Base-by-base conservation (phyloP, 83 land plant genomes). In the Larix sibirica region DNA sequence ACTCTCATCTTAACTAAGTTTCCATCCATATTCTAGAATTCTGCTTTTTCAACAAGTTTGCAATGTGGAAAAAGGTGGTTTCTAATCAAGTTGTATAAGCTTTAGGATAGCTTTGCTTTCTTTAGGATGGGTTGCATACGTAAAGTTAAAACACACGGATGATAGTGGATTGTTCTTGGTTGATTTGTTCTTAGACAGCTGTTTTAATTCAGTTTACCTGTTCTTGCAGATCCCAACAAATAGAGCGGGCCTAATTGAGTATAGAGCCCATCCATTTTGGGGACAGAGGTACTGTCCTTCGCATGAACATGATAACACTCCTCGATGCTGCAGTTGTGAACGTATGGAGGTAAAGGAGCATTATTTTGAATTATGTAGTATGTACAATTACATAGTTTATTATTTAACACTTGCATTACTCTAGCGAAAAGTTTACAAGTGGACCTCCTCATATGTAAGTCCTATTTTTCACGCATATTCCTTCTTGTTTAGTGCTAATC, bases 211-310 rank as follows among this genome's bases (percentile, higher is more conserved):
- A 60, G n/a, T 4, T 60, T 21, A 21, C 38, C 0, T 36, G 16
- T 12, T 81, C 69, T 62, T 88, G 85, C 94, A 97, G 99, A 95
- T 97, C 44, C 97, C 99, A 36, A 88, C 92, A 79, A 97, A 94
- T 83, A 61, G 81, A 47, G 90, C 91, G 82, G 98, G 99, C 28
- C 68, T 95, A 74, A 95, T 97, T 33, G 99, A 97, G 85, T 97
- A 95, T 40, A 91, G 99, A 69, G 94, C 95, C 42, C 98, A 97
- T 86, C 98, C 98, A 56, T 97, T 91, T 82, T 97, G 99, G 99
- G 88, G 87, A 44, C 99, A 95, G 78, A 97, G 93, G 78, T 95
- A 97, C 82, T 97, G 99, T 79, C 99, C 99, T 76, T 80, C 89
- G 0, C 99, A 97, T 76, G 99, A 97, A 78, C 86, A 85, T 54